Evolutionary conservation across 2,329 filamentous ascomycete species (phyloP).

Genomic region (Paracamarosporium sp.): DNA sequence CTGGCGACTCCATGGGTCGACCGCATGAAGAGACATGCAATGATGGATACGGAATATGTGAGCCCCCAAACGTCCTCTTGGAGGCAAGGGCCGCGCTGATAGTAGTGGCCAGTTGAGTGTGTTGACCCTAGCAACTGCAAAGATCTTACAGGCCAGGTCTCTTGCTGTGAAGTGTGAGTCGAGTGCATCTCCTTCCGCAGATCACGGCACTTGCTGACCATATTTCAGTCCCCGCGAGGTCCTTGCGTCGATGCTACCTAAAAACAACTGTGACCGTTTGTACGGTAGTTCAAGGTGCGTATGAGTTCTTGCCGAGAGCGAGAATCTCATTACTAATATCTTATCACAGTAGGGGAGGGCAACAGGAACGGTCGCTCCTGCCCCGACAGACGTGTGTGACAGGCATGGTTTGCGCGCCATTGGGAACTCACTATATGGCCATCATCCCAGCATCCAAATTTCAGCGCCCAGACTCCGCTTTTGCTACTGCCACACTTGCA

Average conservation of each 20-base stretch:
- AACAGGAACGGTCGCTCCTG: too few relatives aligned
- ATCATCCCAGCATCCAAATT: neutral
- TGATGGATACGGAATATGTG: neutral
- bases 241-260: neutral
- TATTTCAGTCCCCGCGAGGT: neutral
- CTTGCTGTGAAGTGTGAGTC: neutral
- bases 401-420: neutral
- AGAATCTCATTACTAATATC: too few relatives aligned
- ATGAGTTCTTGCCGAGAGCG: too few relatives aligned
- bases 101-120: neutral
- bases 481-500: neutral
- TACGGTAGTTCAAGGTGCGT: too few relatives aligned
- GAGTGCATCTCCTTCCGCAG: neutral
- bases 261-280: neutral
- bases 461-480: neutral
- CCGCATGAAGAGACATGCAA: neutral
- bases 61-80: neutral
- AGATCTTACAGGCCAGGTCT: neutral
- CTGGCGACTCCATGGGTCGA: neutral
- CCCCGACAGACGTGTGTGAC: neutral
- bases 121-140: neutral
- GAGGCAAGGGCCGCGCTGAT: too few relatives aligned
- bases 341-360: too few relatives aligned
- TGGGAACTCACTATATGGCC: neutral
- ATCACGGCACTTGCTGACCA: neutral